These are phyloP conservation scores for Pyrenochaeta sp. DNA, from an alignment of 2,329 filamentous ascomycete species.

Conservation along the genomic window DNA sequence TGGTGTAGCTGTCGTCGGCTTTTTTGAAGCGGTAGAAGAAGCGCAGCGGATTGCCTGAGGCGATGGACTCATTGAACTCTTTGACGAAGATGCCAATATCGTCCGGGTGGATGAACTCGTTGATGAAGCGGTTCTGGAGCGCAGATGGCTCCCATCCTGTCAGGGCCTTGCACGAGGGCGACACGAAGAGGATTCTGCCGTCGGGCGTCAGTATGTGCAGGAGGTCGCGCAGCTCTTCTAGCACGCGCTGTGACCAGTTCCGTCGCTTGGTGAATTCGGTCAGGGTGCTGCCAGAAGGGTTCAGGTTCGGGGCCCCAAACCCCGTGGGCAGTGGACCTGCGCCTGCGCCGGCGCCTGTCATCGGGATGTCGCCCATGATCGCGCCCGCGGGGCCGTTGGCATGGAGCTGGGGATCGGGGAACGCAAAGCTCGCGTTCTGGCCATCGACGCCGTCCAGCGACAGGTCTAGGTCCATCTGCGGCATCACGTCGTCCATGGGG, in stretches of 20 bases:
- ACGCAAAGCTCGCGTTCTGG: slow-evolving; percentile 28
- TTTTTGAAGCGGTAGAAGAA: slow-evolving; percentile 87
- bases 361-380: slow-evolving; percentile 36
- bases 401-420: slow-evolving; percentile 36
- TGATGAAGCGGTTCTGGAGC: slow-evolving; percentile 76
- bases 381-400: slow-evolving; percentile 31
- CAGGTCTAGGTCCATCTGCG: slow-evolving; percentile 53
- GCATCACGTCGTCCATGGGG: slow-evolving; percentile 55
- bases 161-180: slow-evolving; percentile 75
- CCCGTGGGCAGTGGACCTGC: slow-evolving; percentile 64
- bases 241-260: slow-evolving; percentile 87
- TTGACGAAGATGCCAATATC: slow-evolving; percentile 83
- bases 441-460: slow-evolving; percentile 33
- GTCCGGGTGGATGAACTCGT: slow-evolving; percentile 84
- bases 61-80: slow-evolving; percentile 89
- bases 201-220: slow-evolving; percentile 86
- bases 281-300: slow-evolving; percentile 61
- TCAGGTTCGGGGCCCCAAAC: slow-evolving; percentile 56
- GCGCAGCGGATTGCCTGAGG: slow-evolving; percentile 77
- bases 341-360: slow-evolving; percentile 59
- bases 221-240: slow-evolving; percentile 89
- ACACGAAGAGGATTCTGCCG: slow-evolving; percentile 85
- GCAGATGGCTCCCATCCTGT: slow-evolving; percentile 78
- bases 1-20: slow-evolving; percentile 74
- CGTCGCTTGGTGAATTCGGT: slow-evolving; percentile 71